Evolutionary conservation across 2,329 filamentous ascomycete genomes (phyloP).

Genomic region (Harringtonia lauricola): DNA sequence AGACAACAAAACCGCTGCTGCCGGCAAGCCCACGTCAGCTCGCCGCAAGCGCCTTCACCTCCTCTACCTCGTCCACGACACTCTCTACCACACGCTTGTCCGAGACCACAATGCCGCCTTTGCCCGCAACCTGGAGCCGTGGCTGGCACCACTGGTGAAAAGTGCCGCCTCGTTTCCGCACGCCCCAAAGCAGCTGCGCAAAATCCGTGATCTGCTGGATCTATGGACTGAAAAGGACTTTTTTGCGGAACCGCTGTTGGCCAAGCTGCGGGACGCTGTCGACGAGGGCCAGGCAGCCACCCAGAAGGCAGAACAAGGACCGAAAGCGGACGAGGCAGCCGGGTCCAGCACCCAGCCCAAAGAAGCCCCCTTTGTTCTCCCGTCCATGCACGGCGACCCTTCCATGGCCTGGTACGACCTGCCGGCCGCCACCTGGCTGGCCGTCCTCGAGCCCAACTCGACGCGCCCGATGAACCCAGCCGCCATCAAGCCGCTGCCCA

Average conservation of each 20-base stretch:
- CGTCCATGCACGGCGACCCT: constrained; percentile 65
- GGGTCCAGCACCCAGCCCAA: constrained; percentile 25
- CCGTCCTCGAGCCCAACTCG: constrained; percentile 67
- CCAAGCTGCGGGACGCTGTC: constrained; percentile 48
- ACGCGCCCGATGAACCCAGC: constrained; percentile 61
- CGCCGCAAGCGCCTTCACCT: constrained; percentile 64
- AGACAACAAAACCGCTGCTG: constrained; percentile 6
- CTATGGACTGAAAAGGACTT: constrained; percentile 62
- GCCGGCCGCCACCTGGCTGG: constrained; percentile 71
- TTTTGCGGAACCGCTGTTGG: constrained; percentile 38
- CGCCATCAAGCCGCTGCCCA: constrained; percentile 59
- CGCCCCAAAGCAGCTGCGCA: constrained; percentile 53
- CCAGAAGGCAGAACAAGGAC: neutral
- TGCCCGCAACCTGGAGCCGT: constrained; percentile 42
- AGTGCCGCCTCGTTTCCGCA: constrained; percentile 45
- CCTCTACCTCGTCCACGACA: constrained; percentile 68
- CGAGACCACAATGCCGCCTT: constrained; percentile 38
- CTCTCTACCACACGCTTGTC: constrained; percentile 58
- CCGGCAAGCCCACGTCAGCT: constrained; percentile 22
- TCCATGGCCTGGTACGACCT: constrained; percentile 70
- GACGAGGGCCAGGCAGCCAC: constrained; percentile 18
- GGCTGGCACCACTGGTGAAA: constrained; percentile 51
- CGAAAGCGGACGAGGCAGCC: constrained; percentile 15
- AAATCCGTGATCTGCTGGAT: constrained; percentile 51
- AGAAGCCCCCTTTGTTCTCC: constrained; percentile 57